These are phyloP conservation scores for Dianthus caryophyllus DNA, from an alignment of 148 eudicot genomes.

Conservation along the genomic window DNA sequence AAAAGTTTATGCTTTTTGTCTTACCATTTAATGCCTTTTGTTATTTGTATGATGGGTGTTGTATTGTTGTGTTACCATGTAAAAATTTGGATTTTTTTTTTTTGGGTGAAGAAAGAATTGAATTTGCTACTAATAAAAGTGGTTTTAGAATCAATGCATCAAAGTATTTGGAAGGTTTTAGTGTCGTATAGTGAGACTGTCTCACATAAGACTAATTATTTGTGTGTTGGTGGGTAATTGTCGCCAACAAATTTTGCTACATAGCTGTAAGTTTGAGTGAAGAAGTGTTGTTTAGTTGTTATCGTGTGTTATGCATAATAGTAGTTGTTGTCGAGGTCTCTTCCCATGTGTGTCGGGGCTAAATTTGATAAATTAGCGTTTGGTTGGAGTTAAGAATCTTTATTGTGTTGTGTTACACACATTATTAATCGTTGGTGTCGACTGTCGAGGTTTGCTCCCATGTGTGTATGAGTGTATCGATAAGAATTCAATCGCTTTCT, in stretches of 20 bases:
- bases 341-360: too few species aligned
- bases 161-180: too few species aligned
- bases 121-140: neutral
- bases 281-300: neutral
- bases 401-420: neutral
- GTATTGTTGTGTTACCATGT: neutral
- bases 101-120: neutral
- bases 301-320: neutral
- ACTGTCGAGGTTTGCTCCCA: too few species aligned
- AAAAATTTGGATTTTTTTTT: neutral
- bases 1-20: too few species aligned
- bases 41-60: too few species aligned
- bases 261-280: neutral
- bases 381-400: neutral
- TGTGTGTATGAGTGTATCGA: too few species aligned
- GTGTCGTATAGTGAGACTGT: too few species aligned
- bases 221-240: neutral
- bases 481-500: too few species aligned
- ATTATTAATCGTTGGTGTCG: neutral
- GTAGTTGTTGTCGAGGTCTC: too few species aligned
- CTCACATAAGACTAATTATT: too few species aligned
- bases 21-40: neutral
- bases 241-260: neutral
- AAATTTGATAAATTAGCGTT: too few species aligned
- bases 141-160: too few species aligned